Evolutionary conservation across 768 basidiomycete species (phyloP), one percentile per base, ranked within the genome.

Genomic region (Kwoniella mangroviensis): DNA sequence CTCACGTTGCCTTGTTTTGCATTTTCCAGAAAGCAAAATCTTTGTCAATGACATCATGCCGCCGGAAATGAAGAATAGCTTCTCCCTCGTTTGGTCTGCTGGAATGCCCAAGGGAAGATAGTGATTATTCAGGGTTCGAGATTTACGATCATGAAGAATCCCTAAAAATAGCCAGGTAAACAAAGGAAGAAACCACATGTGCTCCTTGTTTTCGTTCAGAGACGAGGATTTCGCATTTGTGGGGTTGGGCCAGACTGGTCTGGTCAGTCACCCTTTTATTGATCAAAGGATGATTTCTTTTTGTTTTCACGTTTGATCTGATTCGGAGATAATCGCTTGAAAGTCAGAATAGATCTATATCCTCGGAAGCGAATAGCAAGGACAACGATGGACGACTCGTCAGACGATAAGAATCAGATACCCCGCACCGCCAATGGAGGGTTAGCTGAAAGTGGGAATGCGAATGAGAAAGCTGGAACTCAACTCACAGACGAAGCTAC

Each of bases 401-500:
- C 49, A 42, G 59, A 62, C 6, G 42, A 63, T 40, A 61, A 68
- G 21, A 43, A 68, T 21, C 40, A 34, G 57, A 13, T 21, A n/a
- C 52, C 41, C 3, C 59, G 43, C 13, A 9, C 34, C 34, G 34
- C 9, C 34, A 34, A 34, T 34, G 34, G 34, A 34, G 34, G 34
- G 34, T 34, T 34, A 34, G 6, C 54, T 11, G 54, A 43, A 19
- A 13, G 13, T 28, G 53, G 49, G 28, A 17, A 49, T 51, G 53
- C 28, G 28, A 17, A 49, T 51, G 49, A 53, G 21, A 10, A 26
- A 21, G 65, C 34, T n/a, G 45, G 34, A 41, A 53, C 17, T n/a
- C 40, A n/a, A 12, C 26, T 70, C 22, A 57, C 58, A 21, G 78
- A 79, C 42, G 74, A 79, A 60, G 78, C 76, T 21, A 70, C 73